Base-by-base conservation (phyloP, 2,329 filamentous ascomycete genomes). In the Chrysosporium keratinophilum region DNA sequence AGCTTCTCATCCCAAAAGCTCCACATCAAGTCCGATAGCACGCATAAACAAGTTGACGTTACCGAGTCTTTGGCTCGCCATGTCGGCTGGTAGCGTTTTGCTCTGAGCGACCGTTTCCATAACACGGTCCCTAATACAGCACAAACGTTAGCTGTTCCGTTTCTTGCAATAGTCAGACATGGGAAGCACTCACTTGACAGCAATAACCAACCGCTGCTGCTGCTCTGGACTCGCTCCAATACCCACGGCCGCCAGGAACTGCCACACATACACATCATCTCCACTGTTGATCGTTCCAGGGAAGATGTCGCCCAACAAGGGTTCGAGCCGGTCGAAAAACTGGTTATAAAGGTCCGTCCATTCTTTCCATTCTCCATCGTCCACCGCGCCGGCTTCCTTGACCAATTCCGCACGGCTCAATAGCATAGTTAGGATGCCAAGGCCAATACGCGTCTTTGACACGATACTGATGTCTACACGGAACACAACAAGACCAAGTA, bases 1-100 rank as follows among this genome's bases (percentile, higher is more conserved):
- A 28, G 3, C 5, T 19, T n/a, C 9, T 75, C 72, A 83, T 61
- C 78, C 79, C 59, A 84, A 75, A 62, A 84, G 69, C 60, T 96
- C 93, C 49, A 98, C 93, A 74, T 98, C 93, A 67, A 98, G 78
- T n/a, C 93, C 93, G 70, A 98, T 96, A 54, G 91, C 93, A 65
- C 89, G 85, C 90, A 98, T 96, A 70, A 98, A 98, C 54, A 98
- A 74, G 68, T 98, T 98, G 61, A 98, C 93, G 65, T 95, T 95
- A 55, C 85, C 84, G 55, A 95, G 76, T 56, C 91, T 84, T 66
- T 88, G 83, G 56, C 82, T 82, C 11, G 87, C 84, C 82, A 97
- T 88, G 54, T 93, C 86, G 14, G 84, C 78, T 15, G 93, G 91
- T 34, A 98, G 76, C 1, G 88, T 91, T 77, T 95, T 96, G 63